Conservation (phyloP, 441 rosid genomes). For the Brassica balearica region DNA sequence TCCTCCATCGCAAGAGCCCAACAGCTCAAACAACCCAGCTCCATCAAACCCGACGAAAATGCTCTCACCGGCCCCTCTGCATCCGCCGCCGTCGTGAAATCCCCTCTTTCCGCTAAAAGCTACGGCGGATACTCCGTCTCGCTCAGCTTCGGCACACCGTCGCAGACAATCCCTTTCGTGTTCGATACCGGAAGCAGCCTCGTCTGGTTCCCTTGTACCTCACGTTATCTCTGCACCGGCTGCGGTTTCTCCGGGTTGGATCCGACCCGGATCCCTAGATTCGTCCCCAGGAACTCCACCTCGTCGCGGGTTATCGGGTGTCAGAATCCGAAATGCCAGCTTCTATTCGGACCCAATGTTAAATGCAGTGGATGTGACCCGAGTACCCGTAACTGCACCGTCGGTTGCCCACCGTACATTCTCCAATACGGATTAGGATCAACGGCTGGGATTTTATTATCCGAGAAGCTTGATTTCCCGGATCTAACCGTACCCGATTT, state of each 20-base stretch:
- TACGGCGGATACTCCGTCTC: conserved; percentile 85
- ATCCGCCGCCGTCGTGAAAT: conserved; percentile 41
- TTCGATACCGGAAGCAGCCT: conserved; percentile 90
- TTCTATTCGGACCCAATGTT: conserved; percentile 57
- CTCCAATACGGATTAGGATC: conserved; percentile 79
- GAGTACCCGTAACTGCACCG: conserved; percentile 57
- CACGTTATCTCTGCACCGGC: conserved; percentile 62
- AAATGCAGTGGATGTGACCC: conserved; percentile 55
- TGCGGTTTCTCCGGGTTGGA: conserved; percentile 63
- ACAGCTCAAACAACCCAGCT: conserved; percentile 54
- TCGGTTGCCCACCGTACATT: conserved; percentile 69
- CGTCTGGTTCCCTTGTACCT: conserved; percentile 89
- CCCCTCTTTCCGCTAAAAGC: conserved; percentile 64
- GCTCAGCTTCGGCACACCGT: conserved; percentile 81
- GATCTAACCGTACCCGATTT: conserved; percentile 55
- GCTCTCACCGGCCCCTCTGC: conserved; percentile 35
- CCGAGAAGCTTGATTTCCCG: conserved; percentile 64
- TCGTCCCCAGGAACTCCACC: conserved; percentile 63
- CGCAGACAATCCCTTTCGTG: conserved; percentile 58
- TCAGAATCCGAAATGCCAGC: conserved; percentile 64
- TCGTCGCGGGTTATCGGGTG: conserved; percentile 70
- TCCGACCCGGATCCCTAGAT: conserved; percentile 52
- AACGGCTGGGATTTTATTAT: conserved; percentile 67
- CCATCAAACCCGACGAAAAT: conserved; percentile 31
- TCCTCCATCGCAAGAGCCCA: conserved; percentile 71